Percentiles rank a stretch among this genome's conserved stretches.
phyloP scores from a whole-genome alignment of 306 rosid species.

The Medicago lupulina region DNA sequence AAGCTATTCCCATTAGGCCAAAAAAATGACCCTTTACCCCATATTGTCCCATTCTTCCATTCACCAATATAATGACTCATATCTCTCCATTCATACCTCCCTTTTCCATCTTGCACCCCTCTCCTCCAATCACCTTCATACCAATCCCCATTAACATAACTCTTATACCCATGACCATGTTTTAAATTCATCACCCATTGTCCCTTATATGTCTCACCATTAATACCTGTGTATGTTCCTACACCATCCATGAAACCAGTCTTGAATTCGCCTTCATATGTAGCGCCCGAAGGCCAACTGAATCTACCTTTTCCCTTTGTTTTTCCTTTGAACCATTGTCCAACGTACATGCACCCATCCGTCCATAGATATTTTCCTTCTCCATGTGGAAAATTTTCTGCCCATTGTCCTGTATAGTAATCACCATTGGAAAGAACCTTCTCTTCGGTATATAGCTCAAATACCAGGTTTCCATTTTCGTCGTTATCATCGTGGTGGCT shows the following conservation, averaged over 20 bases:
- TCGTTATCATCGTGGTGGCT: slow-evolving; percentile 34
- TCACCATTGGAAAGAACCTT: slow-evolving; percentile 84
- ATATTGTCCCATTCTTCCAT: slow-evolving; percentile 79
- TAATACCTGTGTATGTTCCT: slow-evolving; percentile 65
- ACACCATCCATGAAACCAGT: slow-evolving; percentile 81
- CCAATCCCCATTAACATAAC: slow-evolving; percentile 68
- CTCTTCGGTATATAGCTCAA: slow-evolving; percentile 62
- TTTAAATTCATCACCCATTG: slow-evolving; percentile 82
- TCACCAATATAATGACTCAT: slow-evolving; percentile 76
- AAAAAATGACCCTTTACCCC: slow-evolving; percentile 72
- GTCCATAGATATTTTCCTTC: slow-evolving; percentile 85
- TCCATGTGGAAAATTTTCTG: slow-evolving; percentile 76
- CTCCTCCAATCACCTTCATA: slow-evolving; percentile 86
- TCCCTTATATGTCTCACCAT: slow-evolving; percentile 80
- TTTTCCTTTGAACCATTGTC: slow-evolving; percentile 82
- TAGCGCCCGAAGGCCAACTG: slow-evolving; percentile 94
- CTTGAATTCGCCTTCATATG: slow-evolving; percentile 92
- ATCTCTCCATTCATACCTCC: slow-evolving; percentile 79
- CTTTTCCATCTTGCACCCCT: slow-evolving; percentile 75
- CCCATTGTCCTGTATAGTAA: slow-evolving; percentile 89
- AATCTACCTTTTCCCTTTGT: slow-evolving; percentile 84
- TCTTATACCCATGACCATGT: slow-evolving; percentile 77
- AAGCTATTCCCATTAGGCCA: slow-evolving; percentile 74
- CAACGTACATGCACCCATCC: slow-evolving; percentile 88
- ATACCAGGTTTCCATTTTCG: slow-evolving; percentile 33